A percentile compares a stretch with the other conserved stretches of the same genome.
Conservation (phyloP, 768 basidiomycete genomes). For the Trametes maxima region DNA sequence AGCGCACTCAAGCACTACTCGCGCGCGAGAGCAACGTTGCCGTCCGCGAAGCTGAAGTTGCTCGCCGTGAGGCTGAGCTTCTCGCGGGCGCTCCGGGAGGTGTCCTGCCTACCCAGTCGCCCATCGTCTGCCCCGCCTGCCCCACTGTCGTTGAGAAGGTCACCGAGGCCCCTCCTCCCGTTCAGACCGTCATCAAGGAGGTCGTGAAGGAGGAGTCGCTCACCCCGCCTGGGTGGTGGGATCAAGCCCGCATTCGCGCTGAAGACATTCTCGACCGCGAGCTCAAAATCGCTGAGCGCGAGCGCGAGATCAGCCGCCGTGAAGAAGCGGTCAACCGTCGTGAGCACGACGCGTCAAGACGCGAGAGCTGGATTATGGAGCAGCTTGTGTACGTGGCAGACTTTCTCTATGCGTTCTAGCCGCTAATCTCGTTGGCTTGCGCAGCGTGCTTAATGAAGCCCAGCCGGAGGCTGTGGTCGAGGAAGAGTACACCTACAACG, state of each 20-base stretch:
- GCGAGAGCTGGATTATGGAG: conserved; percentile 92
- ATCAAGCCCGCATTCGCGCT: conserved; percentile 64
- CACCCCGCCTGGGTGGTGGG: conserved; percentile 79
- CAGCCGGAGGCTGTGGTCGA: conserved; percentile 60
- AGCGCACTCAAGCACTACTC: conserved; percentile 78
- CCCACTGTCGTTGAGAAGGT: conserved; percentile 54
- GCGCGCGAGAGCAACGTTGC: conserved; percentile 81
- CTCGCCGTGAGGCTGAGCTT: conserved; percentile 84
- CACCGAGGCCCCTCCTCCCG: conserved; percentile 54
- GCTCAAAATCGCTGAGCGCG: conserved; percentile 81
- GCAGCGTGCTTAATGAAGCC: conserved; percentile 65
- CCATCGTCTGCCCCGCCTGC: conserved; percentile 61
- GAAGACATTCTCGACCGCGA: conserved; percentile 87
- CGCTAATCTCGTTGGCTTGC: not conserved
- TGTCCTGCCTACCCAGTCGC: conserved; percentile 57
- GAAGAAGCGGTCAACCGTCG: conserved; percentile 85
- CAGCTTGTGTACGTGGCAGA: conserved; percentile 71
- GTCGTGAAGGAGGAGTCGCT: conserved; percentile 81
- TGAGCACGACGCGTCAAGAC: conserved; percentile 84
- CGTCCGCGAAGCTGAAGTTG: conserved; percentile 84
- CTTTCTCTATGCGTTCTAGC: not conserved
- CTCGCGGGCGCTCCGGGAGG: conserved; percentile 84
- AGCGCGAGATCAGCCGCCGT: conserved; percentile 83
- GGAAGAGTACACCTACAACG: conserved; percentile 73
- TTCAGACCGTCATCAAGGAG: conserved; percentile 86